These are phyloP conservation scores for Datura wrightii DNA, from an alignment of 257 asterid species.

Conservation along the genomic window DNA sequence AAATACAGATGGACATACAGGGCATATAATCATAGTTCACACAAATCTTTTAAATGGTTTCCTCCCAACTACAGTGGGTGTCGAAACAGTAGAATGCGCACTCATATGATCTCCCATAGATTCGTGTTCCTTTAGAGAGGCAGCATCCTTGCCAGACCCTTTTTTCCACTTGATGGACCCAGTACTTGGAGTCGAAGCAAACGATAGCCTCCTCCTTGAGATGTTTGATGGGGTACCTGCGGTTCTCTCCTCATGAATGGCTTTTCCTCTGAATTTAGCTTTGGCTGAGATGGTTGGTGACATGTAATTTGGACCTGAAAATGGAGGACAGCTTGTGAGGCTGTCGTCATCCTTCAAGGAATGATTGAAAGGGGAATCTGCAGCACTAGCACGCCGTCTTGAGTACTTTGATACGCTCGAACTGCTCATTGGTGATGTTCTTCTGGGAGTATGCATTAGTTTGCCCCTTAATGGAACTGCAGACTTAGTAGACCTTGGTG, in stretches of 20 bases:
- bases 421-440: slow-evolving; percentile 52
- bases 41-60: slow-evolving; percentile 91
- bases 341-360: slow-evolving; percentile 82
- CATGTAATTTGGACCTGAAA: slow-evolving; percentile 86
- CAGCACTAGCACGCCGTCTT: slow-evolving; percentile 56
- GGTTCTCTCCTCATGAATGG: slow-evolving; percentile 82
- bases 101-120: slow-evolving; percentile 52
- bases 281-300: slow-evolving; percentile 84
- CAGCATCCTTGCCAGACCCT: slow-evolving; percentile 60
- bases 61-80: slow-evolving; percentile 72
- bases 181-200: slow-evolving; percentile 74
- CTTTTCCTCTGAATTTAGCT: slow-evolving; percentile 72
- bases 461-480: slow-evolving; percentile 57
- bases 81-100: slow-evolving; percentile 69
- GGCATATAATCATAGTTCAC: slow-evolving; percentile 50
- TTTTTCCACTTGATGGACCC: slow-evolving; percentile 70
- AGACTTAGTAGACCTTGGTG: slow-evolving; percentile 83
- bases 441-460: slow-evolving; percentile 62
- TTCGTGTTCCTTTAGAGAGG: slow-evolving; percentile 55
- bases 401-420: slow-evolving; percentile 41
- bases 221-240: slow-evolving; percentile 71
- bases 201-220: slow-evolving; percentile 81
- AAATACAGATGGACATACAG: slow-evolving; percentile 34
- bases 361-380: slow-evolving; percentile 47
- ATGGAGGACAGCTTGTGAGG: slow-evolving; percentile 90